Base-by-base conservation (phyloP, 768 basidiomycete genomes). In the Coprinellus micaceus region DNA sequence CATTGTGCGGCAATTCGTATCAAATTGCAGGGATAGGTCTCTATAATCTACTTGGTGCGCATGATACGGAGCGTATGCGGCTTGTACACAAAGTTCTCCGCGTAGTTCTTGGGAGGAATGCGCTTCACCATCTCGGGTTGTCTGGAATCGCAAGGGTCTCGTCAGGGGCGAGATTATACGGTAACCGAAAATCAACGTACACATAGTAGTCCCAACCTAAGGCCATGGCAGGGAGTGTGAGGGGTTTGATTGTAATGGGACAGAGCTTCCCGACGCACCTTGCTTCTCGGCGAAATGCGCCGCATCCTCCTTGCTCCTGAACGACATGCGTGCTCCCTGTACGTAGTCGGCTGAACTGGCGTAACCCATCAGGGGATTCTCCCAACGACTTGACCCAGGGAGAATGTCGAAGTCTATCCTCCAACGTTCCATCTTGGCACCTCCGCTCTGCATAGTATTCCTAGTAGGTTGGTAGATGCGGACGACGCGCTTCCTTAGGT, bases 331-430 rank as follows among this genome's bases (percentile, higher is more conserved):
- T 3, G 91, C 91, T 19, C 89, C 93, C 69, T 98, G 94, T 88
- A 96, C 89, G 71, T 97, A 98, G 71, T 98, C 94, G 56, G 93
- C 94, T 60, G 93, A 94, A 76, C 88, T 91, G 0, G 94, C 95
- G 79, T 83, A 99, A 43, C 96, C 96, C 92, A 98, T 99, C 62
- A 99, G 70, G 3, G 93, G 92, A 67, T 98, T 99, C 80, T 98
- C 94, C 96, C 96, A 99, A 51, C 96, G 82, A 12, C 91, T 94
- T 26, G 82, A 86, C 30, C 95, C 93, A 56, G 83, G 84, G n/a
- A 98, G 76, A 55, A 85, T 85, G 64, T 98, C 96, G 78, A 87
- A 98, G 71, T 98, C 96, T 65, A 99, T 84, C 61, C 92, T 79
- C 96, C 96, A 99, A 63, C 89, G 85, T 61, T 88, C 82, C 11